Conservation (phyloP, 495 filamentous ascomycete species). For the Clohesyomyces aquaticus region DNA sequence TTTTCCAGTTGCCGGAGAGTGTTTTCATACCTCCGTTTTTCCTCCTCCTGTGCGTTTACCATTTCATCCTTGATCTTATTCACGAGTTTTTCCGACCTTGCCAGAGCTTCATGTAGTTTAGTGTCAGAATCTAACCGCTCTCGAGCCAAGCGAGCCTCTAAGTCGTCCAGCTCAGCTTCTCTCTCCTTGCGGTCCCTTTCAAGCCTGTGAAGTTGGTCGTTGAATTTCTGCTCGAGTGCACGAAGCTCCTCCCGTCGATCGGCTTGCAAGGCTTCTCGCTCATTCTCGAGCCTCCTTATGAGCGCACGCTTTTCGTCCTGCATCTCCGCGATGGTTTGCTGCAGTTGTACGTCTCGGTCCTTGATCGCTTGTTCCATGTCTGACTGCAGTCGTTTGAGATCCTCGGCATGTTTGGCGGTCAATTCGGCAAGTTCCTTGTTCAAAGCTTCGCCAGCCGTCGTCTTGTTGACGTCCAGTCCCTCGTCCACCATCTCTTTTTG, state of each 20-base stretch:
- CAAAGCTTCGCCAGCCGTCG: neutral
- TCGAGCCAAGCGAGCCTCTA: slow-evolving; percentile 1
- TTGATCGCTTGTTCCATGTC: neutral
- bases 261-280: slow-evolving; percentile 3
- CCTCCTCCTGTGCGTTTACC: neutral
- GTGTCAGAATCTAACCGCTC: slow-evolving; percentile 1
- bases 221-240: neutral
- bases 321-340: neutral
- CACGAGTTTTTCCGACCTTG: slow-evolving; percentile 1
- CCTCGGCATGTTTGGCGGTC: neutral
- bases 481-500: slow-evolving; percentile 13
- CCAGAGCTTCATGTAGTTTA: neutral
- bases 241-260: neutral
- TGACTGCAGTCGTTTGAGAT: neutral
- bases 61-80: neutral
- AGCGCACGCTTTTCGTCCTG: slow-evolving; percentile 5
- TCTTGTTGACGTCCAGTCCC: neutral
- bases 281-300: neutral
- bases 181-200: neutral
- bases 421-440: slow-evolving; percentile 4
- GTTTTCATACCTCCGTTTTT: neutral
- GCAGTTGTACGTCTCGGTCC: slow-evolving; percentile 8
- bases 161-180: neutral
- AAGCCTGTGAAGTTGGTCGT: slow-evolving; percentile 3
- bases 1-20: neutral